Evolutionary conservation across 2,329 filamentous ascomycete genomes (phyloP), one percentile per base, ranked within the genome.

Genomic region (Colletotrichum cereale): DNA sequence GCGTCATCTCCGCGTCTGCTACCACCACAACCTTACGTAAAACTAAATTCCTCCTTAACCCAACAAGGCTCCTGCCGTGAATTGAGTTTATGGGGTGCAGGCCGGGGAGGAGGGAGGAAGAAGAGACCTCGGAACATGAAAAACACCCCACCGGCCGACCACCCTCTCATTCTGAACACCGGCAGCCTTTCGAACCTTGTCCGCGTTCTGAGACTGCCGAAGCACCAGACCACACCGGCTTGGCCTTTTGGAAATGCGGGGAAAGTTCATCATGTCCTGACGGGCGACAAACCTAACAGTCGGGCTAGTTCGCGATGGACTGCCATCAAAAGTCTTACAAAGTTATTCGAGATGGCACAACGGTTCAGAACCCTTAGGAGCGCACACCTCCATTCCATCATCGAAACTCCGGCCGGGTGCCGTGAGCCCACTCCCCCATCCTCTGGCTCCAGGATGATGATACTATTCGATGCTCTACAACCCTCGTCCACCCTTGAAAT

Each of bases 171-270:
- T 21, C 48, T 34, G 34, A 60, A 50, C 62, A 42, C 40, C 47
- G 40, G 36, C 38, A 42, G 62, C 62, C 29, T 10, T 47, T 47
- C 10, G 58, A 71, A 68, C 68, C 50, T 38, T 71, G 58, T 68
- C 52, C 52, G 50, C 64, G 63, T 38, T 24, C 38, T 71, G 68
- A 71, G 68, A 71, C 58, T 63, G 65, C 65, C 52, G 58, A 47
- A 63, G 68, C 68, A 55, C 68, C 68, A 63, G 65, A 29, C 58
- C 65, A 71, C 38, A 44, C 26, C 12, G 11, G 38, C 29, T 48
- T 40, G 24, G 11, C 21, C n/a, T n/a, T 40, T 53, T 60, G 26
- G 26, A 72, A 72, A 72, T 72, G 65, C 65, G 69, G 69, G 65
- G 68, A 68, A 68, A 68, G 53, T 52, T 68, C 58, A 55, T 60